phyloP scores from a whole-genome alignment of 1,284 basidiomycete genomes.

The Moesziomyces sp. region DNA sequence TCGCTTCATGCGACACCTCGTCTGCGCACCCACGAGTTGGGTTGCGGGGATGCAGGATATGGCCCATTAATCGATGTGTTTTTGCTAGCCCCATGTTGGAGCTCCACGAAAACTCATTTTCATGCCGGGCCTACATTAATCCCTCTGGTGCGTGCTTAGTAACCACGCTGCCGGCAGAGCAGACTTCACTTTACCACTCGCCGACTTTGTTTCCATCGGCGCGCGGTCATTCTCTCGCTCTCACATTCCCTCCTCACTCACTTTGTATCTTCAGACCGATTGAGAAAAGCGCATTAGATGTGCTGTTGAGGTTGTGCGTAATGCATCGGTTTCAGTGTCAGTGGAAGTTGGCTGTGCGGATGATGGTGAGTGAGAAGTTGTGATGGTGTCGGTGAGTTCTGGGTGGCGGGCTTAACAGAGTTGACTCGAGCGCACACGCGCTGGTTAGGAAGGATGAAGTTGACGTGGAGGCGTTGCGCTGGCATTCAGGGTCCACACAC shows the following conservation, averaged over 20 bases:
- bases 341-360: no score
- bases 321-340: not conserved
- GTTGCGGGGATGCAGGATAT: not conserved
- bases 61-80: constrained; percentile 61
- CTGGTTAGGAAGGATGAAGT: not conserved
- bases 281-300: constrained; percentile 2
- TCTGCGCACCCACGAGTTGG: not conserved
- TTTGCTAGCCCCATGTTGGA: constrained; percentile 10
- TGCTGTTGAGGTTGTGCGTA: not conserved
- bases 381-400: no score
- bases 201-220: constrained; percentile 2
- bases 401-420: not conserved
- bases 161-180: constrained; percentile 11
- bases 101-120: constrained; percentile 50
- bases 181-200: constrained; percentile 55
- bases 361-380: no score
- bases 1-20: not conserved
- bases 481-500: constrained; percentile 12
- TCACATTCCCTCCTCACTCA: constrained; percentile 11
- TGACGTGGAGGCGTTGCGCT: constrained; percentile 10
- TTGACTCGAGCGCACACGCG: no score
- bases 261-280: no score
- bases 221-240: constrained; percentile 46
- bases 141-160: constrained; percentile 8
- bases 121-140: constrained; percentile 60